phyloP scores from a whole-genome alignment of 2,329 filamentous ascomycete genomes.

The Xylaria sp. region DNA sequence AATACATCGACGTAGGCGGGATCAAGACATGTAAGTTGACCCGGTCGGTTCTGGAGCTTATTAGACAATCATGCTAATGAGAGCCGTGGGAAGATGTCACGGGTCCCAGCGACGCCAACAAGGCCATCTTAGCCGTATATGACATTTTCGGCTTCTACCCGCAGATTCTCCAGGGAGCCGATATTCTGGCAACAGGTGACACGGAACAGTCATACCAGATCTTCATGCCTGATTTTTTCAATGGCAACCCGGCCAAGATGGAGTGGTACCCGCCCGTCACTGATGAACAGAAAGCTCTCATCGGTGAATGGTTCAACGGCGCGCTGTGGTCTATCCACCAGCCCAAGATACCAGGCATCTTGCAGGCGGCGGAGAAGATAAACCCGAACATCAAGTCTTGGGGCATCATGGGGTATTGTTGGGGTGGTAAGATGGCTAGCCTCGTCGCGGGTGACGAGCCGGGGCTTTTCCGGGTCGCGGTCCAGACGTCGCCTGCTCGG shows the following conservation, averaged over 20 bases:
- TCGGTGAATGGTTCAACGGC: constrained; percentile 67
- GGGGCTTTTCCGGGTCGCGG: constrained; percentile 62
- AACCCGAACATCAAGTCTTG: constrained; percentile 66
- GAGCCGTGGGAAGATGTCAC: constrained; percentile 53
- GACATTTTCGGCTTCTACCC: constrained; percentile 78
- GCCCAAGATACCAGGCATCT: constrained; percentile 61
- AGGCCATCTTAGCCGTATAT: constrained; percentile 69
- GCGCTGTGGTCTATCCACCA: constrained; percentile 59
- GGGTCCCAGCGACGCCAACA: constrained; percentile 57
- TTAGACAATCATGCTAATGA: background rate
- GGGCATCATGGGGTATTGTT: constrained; percentile 71
- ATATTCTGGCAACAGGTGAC: constrained; percentile 67
- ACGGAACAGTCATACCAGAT: constrained; percentile 77
- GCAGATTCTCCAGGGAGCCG: constrained; percentile 75
- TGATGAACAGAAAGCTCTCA: constrained; percentile 67
- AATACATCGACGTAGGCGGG: constrained; percentile 34
- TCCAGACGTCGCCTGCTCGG: constrained; percentile 67
- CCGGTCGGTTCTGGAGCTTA: too few relatives aligned
- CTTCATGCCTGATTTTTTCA: constrained; percentile 90
- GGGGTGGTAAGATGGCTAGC: constrained; percentile 72
- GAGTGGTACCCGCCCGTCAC: constrained; percentile 69
- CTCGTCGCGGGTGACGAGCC: constrained; percentile 59
- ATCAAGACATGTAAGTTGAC: constrained; percentile 37
- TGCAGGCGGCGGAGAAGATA: constrained; percentile 61
- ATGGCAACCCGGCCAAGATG: constrained; percentile 71